Evolutionary conservation across 2,329 filamentous ascomycete species (phyloP), one percentile per base, ranked within the genome.

Genomic region (Cadophora sp.): DNA sequence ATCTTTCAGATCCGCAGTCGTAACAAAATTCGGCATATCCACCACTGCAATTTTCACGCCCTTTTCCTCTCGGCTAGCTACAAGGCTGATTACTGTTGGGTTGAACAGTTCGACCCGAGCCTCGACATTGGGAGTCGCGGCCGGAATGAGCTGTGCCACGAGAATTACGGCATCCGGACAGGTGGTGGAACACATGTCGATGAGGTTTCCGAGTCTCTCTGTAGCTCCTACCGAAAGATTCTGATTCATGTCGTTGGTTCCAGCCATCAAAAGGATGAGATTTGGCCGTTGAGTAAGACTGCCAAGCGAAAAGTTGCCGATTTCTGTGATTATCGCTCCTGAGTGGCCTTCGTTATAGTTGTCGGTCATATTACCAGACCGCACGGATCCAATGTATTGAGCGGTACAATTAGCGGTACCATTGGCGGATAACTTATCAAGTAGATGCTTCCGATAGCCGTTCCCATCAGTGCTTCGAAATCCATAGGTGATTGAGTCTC

Each of bases 401-500:
- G 69, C 63, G 9, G 72, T 73, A 3, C 51, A 59, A 48, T 56
- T 60, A 16, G 27, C 27, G 27, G 27, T 30, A n/a, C n/a, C n/a
- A n/a, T n/a, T n/a, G 27, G 67, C 66, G n/a, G 69, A 47, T 16
- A 80, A 74, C 16, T 67, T 27, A 8, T 69, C 60, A n/a, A 71
- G 64, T 0, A 81, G 71, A 50, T 71, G 55, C 4, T 67, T 66
- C 27, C 80, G 78, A 65, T 82, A 83, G 8, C 80, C 80, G 66
- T 82, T 81, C 4, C 76, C 76, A 61, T 73, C 73, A 16, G 58
- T 70, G 45, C 48, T 69, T 48, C 51, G 68, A 47, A 73, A 80
- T 3, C 81, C 81, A 41, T 66, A 68, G 0, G 79, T 80, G 48
- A 80, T 80, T 1, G 78, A 80, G 16, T 78, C 77, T 7, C 65